Base-by-base conservation (phyloP, 371 early-diverging fungal genomes). In the Fennellomyces sp. region DNA sequence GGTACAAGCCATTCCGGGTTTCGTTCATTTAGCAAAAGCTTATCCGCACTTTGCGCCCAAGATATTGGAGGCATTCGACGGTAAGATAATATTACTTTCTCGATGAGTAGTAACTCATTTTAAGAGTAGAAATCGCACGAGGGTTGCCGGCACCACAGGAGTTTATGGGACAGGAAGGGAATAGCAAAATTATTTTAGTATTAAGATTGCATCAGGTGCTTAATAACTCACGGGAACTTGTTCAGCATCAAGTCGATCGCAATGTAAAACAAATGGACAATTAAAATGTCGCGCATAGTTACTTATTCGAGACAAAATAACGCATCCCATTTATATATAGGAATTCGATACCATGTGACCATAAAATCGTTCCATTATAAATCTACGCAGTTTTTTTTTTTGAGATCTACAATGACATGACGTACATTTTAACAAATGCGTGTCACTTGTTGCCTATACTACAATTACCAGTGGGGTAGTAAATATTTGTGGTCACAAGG, bases 81-180 rank as follows among this genome's bases (percentile, higher is more conserved):
- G 79, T 75, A 69, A 73, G 50, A 2, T 28, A 52, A 26, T n/a
- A n/a, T n/a, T n/a, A n/a, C n/a, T n/a, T n/a, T n/a, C n/a, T n/a
- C n/a, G n/a, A n/a, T n/a, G n/a, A 38, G 15, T 7, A 17, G n/a
- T 8, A 35, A 31, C 36, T 15, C 36, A n/a, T 53, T 13, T 13
- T 36, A 25, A 19, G 23, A 48, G 23, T 27, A 72, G 80, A 72
- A 53, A 80, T 80, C 29, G 61, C 60, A 1, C 60, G 64, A 31
- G 71, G 75, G 13, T 39, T 80, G 33, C 80, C 80, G 28, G 58
- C 69, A 33, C 76, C 76, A 15, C 60, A 63, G 45, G 68, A 69
- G 19, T 74, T 75, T 59, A 69, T 80, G 52, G 75, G 73, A 17
- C 72, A 74, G 61, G 73, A 80, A 61, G 73, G 73, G 12, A 70